phyloP scores from a whole-genome alignment of 2,329 filamentous ascomycete genomes.

The Colletotrichum sp. region DNA sequence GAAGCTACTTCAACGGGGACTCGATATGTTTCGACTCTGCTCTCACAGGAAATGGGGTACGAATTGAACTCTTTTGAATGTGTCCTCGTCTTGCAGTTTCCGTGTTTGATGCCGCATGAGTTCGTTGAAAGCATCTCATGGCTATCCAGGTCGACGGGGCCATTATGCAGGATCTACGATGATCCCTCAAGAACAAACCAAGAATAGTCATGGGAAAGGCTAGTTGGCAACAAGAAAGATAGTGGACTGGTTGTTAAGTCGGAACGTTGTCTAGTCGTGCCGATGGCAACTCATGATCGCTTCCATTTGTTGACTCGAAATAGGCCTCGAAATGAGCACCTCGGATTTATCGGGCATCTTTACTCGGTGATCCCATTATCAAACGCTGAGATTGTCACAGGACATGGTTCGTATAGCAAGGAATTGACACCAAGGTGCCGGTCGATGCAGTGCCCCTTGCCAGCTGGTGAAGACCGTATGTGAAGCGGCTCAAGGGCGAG shows the following conservation, averaged over 20 bases:
- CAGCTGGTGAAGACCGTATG: neutral
- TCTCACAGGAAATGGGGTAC: neutral
- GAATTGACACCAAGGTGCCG: neutral
- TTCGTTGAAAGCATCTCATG: neutral
- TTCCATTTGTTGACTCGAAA: neutral
- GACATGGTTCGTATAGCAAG: neutral
- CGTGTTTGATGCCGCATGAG: neutral
- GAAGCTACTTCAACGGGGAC: neutral
- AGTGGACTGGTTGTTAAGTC: neutral
- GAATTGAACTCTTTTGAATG: neutral
- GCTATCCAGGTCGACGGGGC: neutral
- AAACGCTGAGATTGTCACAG: neutral
- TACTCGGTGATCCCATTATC: neutral
- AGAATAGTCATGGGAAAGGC: slow-evolving; percentile 5
- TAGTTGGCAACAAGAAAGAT: neutral
- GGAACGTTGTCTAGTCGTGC: neutral
- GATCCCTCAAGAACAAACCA: slow-evolving; percentile 3
- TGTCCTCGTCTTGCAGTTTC: neutral
- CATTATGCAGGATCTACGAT: slow-evolving; percentile 3
- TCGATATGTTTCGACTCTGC: neutral
- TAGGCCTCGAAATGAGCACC: neutral
- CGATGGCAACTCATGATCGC: neutral
- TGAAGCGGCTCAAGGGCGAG: neutral
- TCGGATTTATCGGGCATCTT: neutral
- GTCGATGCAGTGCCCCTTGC: neutral